phyloP scores from a whole-genome alignment of 2,329 filamentous ascomycete species.

The Hymenoscyphus occultus region DNA sequence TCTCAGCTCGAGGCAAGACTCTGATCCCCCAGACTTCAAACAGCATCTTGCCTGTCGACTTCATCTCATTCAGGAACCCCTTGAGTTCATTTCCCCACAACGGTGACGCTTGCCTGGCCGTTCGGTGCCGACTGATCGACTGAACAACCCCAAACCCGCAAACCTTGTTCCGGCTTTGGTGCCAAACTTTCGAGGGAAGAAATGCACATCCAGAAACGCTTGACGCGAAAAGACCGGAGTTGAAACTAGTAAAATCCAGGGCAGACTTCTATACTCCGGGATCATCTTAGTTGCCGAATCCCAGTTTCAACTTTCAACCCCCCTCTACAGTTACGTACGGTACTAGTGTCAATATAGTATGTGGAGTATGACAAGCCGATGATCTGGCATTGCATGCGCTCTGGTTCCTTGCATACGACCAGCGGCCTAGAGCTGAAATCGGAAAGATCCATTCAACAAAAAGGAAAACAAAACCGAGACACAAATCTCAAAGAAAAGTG shows the following conservation, averaged over 20 bases:
- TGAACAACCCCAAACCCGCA: not conserved
- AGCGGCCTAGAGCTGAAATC: not conserved
- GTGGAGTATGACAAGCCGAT: not conserved
- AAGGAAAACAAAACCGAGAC: not conserved
- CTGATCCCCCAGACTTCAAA: not conserved
- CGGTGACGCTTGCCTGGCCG: not conserved
- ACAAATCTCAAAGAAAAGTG: not conserved
- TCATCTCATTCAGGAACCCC: not conserved
- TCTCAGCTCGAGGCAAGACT: not conserved
- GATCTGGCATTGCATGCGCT: slow-evolving; percentile 2
- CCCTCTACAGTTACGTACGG: not conserved
- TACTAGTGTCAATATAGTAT: not conserved
- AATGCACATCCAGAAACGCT: not conserved
- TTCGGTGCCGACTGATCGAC: not conserved
- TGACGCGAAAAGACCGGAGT: not conserved
- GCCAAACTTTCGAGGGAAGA: not conserved
- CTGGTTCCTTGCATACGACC: slow-evolving; percentile 1
- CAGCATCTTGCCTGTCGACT: not conserved
- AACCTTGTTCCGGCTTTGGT: not conserved
- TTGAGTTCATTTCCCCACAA: not conserved
- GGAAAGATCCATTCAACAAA: not conserved
- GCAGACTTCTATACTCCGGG: not conserved
- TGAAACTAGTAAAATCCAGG: not conserved
- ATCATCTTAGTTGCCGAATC: not conserved
- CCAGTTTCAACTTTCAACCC: not conserved